Conservation (phyloP, 169 alveolate species). For the Cryptosporidium bovis region DNA sequence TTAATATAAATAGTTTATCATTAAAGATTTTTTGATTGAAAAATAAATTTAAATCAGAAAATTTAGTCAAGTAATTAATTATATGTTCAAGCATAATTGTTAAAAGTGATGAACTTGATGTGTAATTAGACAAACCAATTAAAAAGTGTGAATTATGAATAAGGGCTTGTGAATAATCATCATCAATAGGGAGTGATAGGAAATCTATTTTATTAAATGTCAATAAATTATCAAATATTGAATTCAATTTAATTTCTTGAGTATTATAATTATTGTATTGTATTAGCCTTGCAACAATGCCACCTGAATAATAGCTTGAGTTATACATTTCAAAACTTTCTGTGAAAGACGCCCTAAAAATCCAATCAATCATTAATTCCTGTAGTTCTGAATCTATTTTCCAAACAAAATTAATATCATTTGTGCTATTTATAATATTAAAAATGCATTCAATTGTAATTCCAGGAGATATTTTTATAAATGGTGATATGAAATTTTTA, state of each 20-base stretch:
- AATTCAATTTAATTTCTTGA: neutral
- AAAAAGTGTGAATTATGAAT: slow-evolving; percentile 29
- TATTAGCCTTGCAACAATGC: slow-evolving; percentile 7
- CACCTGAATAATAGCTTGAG: slow-evolving; percentile 34
- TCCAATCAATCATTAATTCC: slow-evolving; percentile 15
- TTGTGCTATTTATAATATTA: neutral
- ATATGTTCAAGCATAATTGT: neutral
- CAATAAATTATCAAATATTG: slow-evolving; percentile 6
- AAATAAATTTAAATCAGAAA: slow-evolving; percentile 22
- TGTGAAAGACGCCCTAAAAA: slow-evolving; percentile 13
- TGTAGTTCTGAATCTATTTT: slow-evolving; percentile 2
- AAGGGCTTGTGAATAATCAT: slow-evolving; percentile 23
- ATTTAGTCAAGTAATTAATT: neutral
- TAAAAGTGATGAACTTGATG: neutral
- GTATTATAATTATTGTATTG: neutral
- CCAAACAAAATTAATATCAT: slow-evolving; percentile 32
- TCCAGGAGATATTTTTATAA: slow-evolving; percentile 40
- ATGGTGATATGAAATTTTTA: slow-evolving; percentile 18
- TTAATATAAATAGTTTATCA: slow-evolving; percentile 14
- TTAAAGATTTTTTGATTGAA: neutral
- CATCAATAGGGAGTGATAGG: neutral
- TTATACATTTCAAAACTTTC: slow-evolving; percentile 42
- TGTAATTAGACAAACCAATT: slow-evolving; percentile 41
- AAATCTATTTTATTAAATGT: slow-evolving; percentile 1
- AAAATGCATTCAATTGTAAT: slow-evolving; percentile 35